phyloP scores from a whole-genome alignment of 73 alveolate genomes.

The Urostyla sp. region DNA sequence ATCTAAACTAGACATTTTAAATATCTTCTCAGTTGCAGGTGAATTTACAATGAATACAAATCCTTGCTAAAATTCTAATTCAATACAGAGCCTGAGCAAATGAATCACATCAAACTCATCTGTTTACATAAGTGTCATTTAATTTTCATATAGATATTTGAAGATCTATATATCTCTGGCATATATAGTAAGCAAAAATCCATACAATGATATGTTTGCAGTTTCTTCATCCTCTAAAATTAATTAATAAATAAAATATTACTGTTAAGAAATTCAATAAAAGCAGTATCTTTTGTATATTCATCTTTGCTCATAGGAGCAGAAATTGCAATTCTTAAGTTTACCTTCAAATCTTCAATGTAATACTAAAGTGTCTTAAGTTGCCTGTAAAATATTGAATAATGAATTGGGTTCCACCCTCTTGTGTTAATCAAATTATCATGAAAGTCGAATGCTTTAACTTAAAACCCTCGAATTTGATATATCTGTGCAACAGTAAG shows the following conservation, averaged over 20 bases:
- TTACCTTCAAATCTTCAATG: neutral
- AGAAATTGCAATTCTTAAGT: constrained; percentile 21
- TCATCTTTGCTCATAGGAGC: constrained; percentile 22
- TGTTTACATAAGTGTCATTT: neutral
- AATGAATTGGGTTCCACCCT: constrained; percentile 46
- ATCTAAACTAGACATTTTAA: constrained; percentile 4
- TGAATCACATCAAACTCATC: constrained; percentile 11
- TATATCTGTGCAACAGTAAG: neutral
- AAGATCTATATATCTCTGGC: constrained; percentile 27
- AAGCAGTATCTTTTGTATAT: constrained; percentile 25
- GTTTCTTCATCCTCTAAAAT: no score
- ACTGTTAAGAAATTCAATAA: neutral
- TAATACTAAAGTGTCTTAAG: neutral
- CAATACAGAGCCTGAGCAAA: constrained; percentile 2
- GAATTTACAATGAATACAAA: constrained; percentile 18
- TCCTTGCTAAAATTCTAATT: neutral
- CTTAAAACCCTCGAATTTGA: constrained; percentile 41
- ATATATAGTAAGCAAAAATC: constrained; percentile 29
- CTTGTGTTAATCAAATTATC: constrained; percentile 13
- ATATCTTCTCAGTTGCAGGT: constrained; percentile 1
- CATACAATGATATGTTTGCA: no score
- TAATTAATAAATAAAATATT: no score
- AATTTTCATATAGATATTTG: constrained; percentile 35
- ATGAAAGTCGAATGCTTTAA: constrained; percentile 35
- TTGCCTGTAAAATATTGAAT: constrained; percentile 32